Conservation (phyloP, 2,329 filamentous ascomycete species). For the Hymenotorrendiella dingleyae region DNA sequence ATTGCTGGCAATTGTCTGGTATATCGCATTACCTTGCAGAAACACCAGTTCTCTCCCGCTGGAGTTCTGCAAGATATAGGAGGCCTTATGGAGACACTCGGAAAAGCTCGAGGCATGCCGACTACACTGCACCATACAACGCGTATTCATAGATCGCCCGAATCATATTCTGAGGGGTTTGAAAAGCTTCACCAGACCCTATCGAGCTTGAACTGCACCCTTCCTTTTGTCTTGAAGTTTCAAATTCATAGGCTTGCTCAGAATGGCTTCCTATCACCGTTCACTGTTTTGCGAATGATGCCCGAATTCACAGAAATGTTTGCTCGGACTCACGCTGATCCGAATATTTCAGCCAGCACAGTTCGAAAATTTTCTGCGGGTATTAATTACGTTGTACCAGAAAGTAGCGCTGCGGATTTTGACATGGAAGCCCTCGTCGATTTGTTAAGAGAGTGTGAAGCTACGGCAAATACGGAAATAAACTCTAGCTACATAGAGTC, state of each 20-base stretch:
- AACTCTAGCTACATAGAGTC: constrained; percentile 17
- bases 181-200: neutral
- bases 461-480: constrained; percentile 23
- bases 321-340: constrained; percentile 14
- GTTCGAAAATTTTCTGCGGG: constrained; percentile 1
- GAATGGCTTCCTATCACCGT: constrained; percentile 57
- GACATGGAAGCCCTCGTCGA: constrained; percentile 35
- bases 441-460: constrained; percentile 37
- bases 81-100: neutral
- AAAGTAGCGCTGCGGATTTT: neutral
- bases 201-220: neutral
- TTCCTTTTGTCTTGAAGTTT: constrained; percentile 4
- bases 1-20: constrained; percentile 5
- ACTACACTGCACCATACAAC: constrained; percentile 1
- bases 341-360: neutral
- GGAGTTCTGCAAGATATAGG: neutral
- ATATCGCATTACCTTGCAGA: neutral
- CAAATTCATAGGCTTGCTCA: constrained; percentile 31
- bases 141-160: neutral
- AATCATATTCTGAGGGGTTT: neutral
- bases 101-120: constrained; percentile 1
- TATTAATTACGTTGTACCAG: constrained; percentile 1
- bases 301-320: constrained; percentile 34
- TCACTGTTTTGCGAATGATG: constrained; percentile 40
- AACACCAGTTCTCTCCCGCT: neutral